These are phyloP conservation scores for Iodosphaeria phyllophila DNA, from an alignment of 2,329 filamentous ascomycete species.

Conservation along the genomic window DNA sequence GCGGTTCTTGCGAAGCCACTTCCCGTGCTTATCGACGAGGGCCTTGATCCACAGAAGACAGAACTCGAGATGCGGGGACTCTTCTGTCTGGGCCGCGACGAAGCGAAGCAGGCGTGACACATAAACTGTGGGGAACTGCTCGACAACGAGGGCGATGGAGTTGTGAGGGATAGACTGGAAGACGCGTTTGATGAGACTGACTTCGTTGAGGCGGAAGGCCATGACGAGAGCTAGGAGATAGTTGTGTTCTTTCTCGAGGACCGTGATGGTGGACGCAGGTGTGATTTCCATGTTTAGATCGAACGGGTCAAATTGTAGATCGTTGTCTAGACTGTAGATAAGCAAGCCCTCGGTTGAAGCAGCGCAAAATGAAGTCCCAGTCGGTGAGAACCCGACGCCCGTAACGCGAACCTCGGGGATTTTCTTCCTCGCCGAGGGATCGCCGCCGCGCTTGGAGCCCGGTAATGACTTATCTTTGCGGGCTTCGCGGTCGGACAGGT, in stretches of 20 bases:
- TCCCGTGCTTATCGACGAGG: conserved; percentile 62
- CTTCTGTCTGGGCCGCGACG: conserved; percentile 71
- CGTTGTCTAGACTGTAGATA: conserved; percentile 77
- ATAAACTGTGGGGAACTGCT: conserved; percentile 67
- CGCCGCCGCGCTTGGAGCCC: conserved; percentile 66
- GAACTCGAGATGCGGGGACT: conserved; percentile 87
- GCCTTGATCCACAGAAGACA: conserved; percentile 86
- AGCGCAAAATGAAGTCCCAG: conserved; percentile 80
- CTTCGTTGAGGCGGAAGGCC: conserved; percentile 89
- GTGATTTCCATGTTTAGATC: conserved; percentile 92
- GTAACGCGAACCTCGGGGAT: conserved; percentile 71
- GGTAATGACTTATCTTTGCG: conserved; percentile 64
- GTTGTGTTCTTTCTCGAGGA: conserved; percentile 49
- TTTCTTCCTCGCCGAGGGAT: conserved; percentile 60
- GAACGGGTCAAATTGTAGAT: conserved; percentile 81
- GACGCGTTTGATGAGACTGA: conserved; percentile 61
- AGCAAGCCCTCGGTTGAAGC: conserved; percentile 87
- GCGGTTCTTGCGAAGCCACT: conserved; percentile 66
- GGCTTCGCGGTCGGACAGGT: conserved; percentile 77
- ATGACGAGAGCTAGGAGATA: conserved; percentile 89
- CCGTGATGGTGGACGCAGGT: conserved; percentile 59
- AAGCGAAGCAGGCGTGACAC: conserved; percentile 72
- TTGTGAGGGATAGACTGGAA: conserved; percentile 65
- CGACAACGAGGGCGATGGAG: conserved; percentile 62
- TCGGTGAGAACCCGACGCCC: conserved; percentile 72